These are phyloP conservation scores for Amaranthus palmeri DNA, from an alignment of 148 eudicot genomes.

Conservation along the genomic window DNA sequence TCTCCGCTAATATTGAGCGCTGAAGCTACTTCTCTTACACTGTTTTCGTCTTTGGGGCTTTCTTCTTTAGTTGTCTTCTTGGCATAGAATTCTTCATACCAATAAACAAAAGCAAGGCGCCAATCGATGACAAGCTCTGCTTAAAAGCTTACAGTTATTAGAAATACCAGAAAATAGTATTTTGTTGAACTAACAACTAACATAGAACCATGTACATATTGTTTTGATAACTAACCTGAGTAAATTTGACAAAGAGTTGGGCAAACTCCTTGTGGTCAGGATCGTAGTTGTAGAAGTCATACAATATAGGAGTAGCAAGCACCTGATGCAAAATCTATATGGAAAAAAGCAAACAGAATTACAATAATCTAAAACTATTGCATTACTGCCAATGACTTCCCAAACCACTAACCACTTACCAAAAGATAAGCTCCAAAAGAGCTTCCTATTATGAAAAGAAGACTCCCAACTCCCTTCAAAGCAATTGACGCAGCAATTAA, in stretches of 20 bases:
- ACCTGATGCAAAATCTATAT: conserved; percentile 74
- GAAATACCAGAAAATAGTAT: neutral
- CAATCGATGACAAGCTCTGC: conserved; percentile 75
- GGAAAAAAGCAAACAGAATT: neutral
- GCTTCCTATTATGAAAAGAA: conserved; percentile 74
- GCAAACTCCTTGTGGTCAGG: conserved; percentile 59
- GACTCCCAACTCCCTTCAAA: conserved; percentile 71
- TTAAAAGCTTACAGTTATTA: conserved; percentile 9
- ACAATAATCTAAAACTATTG: neutral
- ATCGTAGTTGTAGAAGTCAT: conserved; percentile 92
- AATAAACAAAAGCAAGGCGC: conserved; percentile 74
- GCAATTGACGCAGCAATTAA: conserved; percentile 65
- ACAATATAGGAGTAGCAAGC: conserved; percentile 65
- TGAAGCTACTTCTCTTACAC: conserved; percentile 16
- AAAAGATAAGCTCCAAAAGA: conserved; percentile 73
- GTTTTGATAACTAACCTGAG: conserved; percentile 46
- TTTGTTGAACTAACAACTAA: neutral
- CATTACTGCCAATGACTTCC: neutral
- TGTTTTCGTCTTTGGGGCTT: conserved; percentile 59
- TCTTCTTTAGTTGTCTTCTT: conserved; percentile 59
- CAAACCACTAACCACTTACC: conserved; percentile 32
- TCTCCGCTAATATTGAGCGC: neutral
- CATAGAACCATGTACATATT: neutral
- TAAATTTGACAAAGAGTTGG: conserved; percentile 66
- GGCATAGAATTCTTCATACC: conserved; percentile 83